Evolutionary conservation across 345 rosid species (phyloP).

Genomic region (Orychophragmus violaceus): DNA sequence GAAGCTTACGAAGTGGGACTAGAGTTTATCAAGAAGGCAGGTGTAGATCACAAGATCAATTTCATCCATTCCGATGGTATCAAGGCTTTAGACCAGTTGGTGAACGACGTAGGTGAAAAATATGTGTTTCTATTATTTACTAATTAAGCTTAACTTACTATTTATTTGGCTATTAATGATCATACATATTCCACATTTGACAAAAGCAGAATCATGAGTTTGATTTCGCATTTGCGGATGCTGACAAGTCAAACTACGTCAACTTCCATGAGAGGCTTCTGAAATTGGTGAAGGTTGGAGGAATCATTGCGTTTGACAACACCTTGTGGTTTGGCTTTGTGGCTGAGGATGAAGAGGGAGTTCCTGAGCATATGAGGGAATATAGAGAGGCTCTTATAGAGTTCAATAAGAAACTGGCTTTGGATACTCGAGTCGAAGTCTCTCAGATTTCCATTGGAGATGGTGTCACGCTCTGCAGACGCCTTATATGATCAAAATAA

Average conservation of each 20-base stretch:
- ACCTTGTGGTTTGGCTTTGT: slow-evolving; percentile 46
- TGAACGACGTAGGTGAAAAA: not conserved
- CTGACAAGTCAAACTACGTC: slow-evolving; percentile 34
- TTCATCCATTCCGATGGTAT: not conserved
- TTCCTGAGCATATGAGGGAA: slow-evolving; percentile 16
- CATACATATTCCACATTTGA: not conserved
- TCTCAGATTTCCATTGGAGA: slow-evolving; percentile 51
- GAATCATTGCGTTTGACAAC: slow-evolving; percentile 53
- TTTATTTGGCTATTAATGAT: not conserved
- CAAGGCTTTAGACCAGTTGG: not conserved
- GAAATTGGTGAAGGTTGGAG: slow-evolving; percentile 50
- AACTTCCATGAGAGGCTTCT: slow-evolving; percentile 38
- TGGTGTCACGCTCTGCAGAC: slow-evolving; percentile 46
- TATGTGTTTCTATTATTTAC: slow-evolving; percentile 2
- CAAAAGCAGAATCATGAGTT: slow-evolving; percentile 22
- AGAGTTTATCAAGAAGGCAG: slow-evolving; percentile 2
- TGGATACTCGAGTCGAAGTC: slow-evolving; percentile 43
- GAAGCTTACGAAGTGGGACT: slow-evolving; percentile 36
- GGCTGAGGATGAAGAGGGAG: slow-evolving; percentile 27
- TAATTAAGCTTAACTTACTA: not conserved
- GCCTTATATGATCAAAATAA: slow-evolving; percentile 7
- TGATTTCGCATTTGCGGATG: slow-evolving; percentile 58
- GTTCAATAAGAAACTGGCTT: slow-evolving; percentile 34
- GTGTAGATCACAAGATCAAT: not conserved
- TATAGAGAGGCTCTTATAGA: slow-evolving; percentile 26